Percentiles rank a stretch among this genome's conserved stretches.
Evolutionary conservation across 2,329 filamentous ascomycete genomes (phyloP).

Genomic region (Verticillium nonalfalfae): DNA sequence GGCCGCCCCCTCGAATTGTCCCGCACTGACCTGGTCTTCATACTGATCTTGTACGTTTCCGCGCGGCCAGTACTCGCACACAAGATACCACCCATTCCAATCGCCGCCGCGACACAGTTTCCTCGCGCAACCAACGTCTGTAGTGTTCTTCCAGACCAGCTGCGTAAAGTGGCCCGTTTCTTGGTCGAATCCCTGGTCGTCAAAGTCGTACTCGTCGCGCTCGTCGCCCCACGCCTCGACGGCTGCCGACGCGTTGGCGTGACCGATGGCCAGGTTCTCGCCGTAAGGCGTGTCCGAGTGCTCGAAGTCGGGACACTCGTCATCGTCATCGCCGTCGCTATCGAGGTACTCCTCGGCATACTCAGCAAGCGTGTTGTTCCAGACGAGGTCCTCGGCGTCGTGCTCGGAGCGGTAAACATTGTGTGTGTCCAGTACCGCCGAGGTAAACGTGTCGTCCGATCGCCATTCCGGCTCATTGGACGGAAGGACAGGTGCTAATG

Average conservation of each 20-base stretch:
- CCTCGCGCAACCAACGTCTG: slow-evolving; percentile 47
- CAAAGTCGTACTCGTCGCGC: slow-evolving; percentile 51
- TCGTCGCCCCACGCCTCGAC: slow-evolving; percentile 65
- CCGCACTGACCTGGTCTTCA: slow-evolving; percentile 18
- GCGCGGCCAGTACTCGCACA: slow-evolving; percentile 63
- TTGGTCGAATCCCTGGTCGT: slow-evolving; percentile 46
- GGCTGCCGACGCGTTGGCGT: slow-evolving; percentile 48
- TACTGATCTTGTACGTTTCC: slow-evolving; percentile 57
- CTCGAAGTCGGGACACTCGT: slow-evolving; percentile 34
- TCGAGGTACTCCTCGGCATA: slow-evolving; percentile 47
- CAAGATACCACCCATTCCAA: slow-evolving; percentile 53
- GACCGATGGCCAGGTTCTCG: slow-evolving; percentile 70
- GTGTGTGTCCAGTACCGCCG: slow-evolving; percentile 56
- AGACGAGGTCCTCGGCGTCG: slow-evolving; percentile 50
- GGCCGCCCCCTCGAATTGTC: background rate
- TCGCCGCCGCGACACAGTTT: slow-evolving; percentile 13
- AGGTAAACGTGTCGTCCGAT: slow-evolving; percentile 31
- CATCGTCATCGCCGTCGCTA: slow-evolving; percentile 14
- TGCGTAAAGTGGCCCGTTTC: slow-evolving; percentile 67
- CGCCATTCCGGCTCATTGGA: slow-evolving; percentile 21
- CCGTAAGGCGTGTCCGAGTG: slow-evolving; percentile 58
- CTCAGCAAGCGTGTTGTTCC: slow-evolving; percentile 58
- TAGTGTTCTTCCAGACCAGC: slow-evolving; percentile 63
- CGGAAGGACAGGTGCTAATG: background rate
- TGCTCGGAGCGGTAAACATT: slow-evolving; percentile 61